Evolutionary conservation across 1,284 basidiomycete species (phyloP), one percentile per base, ranked within the genome.

Genomic region (Pseudozyma flocculosa): DNA sequence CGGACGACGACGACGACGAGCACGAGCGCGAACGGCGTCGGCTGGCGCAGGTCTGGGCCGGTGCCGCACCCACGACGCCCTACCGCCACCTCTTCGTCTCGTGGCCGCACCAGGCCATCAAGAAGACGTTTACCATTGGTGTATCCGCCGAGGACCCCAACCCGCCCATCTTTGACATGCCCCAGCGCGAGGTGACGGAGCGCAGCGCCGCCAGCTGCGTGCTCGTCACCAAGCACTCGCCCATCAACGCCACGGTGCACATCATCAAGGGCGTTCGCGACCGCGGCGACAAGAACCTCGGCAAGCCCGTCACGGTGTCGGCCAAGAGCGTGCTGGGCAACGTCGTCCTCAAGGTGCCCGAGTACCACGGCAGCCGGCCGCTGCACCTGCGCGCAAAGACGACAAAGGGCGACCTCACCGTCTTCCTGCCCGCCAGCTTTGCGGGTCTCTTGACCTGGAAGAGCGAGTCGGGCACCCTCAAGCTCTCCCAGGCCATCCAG

Each of bases 101-200:
- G 42, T 72, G 69, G 69, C 69, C 69, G 5, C 54, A 55, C 21
- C 45, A 58, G 0, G 54, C 66, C n/a, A 70, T 73, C 62, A 70
- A 70, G 29, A 69, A 69, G 48, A 50, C 46, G n/a, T 53, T 59
- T 17, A 47, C 59, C 4, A 70, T 73, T 34, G 70, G 70, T 0
- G 48, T 65, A 3, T 55, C 55, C 4, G 60, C 63, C 5, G 60
- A 53, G 2, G 65, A 70, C 23, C 50, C 55, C 8, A 34, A 24
- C 1, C 68, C 70, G 2, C 70, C 70, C 1, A 50, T 70, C 24
- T 73, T 60, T 52, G 68, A 73, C 43, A 52, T 62, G 43, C 70
- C 70, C 2, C 45, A 21, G 0, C 21, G 22, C 2, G 26, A 60
- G 11, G 43, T 66, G 22, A 55, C 58, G 36, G 32, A 30, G 8